Evolutionary conservation across 2,329 filamentous ascomycete species (phyloP).

Genomic region (Hortaea werneckii): DNA sequence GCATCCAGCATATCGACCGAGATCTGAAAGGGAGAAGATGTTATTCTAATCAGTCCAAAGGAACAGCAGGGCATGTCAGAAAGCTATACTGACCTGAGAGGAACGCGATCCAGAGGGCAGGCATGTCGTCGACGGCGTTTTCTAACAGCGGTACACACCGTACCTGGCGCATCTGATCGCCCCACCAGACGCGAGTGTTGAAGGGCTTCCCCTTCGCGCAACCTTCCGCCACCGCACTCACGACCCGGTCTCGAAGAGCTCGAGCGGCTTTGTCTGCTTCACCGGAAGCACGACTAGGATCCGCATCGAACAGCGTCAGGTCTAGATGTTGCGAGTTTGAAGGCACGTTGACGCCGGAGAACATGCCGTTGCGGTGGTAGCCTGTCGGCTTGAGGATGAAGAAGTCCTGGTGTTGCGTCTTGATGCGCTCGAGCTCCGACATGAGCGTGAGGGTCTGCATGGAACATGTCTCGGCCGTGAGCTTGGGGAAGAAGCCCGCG

Average conservation of each 20-base stretch:
- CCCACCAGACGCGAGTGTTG: conserved; percentile 6
- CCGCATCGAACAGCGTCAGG: conserved; percentile 3
- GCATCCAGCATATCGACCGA: conserved; percentile 4
- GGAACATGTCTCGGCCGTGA: conserved; percentile 11
- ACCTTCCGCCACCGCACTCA: conserved; percentile 1
- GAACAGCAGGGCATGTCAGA: neutral
- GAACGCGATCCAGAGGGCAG: conserved; percentile 4
- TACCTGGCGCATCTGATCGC: conserved; percentile 4
- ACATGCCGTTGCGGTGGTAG: conserved; percentile 11
- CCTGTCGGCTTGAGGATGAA: conserved; percentile 15
- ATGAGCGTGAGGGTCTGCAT: conserved; percentile 15
- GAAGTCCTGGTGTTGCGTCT: conserved; percentile 16
- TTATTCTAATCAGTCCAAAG: neutral
- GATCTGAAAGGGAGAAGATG: conserved; percentile 2
- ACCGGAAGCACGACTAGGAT: neutral
- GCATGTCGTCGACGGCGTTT: neutral
- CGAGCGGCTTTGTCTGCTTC: conserved; percentile 3
- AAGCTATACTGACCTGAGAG: conserved; percentile 3
- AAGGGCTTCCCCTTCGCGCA: neutral
- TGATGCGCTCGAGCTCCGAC: conserved; percentile 14
- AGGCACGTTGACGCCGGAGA: conserved; percentile 12
- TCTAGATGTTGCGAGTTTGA: conserved; percentile 14
- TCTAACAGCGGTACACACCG: conserved; percentile 5
- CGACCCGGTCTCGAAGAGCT: conserved; percentile 4
- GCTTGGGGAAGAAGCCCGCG: conserved; percentile 2